Evolutionary conservation across 805 yeast genomes (phyloP).

Genomic region (Yarrowia porcina): DNA sequence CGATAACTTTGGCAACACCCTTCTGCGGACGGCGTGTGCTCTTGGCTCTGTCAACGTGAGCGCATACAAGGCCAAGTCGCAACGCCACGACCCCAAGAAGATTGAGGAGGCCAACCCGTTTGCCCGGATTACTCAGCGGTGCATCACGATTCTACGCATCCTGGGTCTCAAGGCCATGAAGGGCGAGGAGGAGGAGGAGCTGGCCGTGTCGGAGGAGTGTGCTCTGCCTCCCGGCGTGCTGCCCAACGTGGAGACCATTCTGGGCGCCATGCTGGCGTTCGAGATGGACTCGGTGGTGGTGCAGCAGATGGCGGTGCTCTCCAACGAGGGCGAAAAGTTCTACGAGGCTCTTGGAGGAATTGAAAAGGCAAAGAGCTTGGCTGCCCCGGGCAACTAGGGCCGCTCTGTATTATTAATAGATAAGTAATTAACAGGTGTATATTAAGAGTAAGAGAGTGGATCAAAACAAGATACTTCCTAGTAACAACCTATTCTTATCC

Average conservation of each 20-base stretch:
- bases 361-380: slow-evolving; percentile 21
- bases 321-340: slow-evolving; percentile 34
- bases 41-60: slow-evolving; percentile 40
- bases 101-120: slow-evolving; percentile 37
- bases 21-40: slow-evolving; percentile 41
- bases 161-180: slow-evolving; percentile 38
- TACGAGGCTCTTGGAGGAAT: slow-evolving; percentile 19
- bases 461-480: too few species aligned
- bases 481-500: too few species aligned
- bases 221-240: slow-evolving; percentile 37
- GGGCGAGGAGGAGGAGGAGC: slow-evolving; percentile 13
- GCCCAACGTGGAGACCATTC: slow-evolving; percentile 41
- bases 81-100: slow-evolving; percentile 14
- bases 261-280: slow-evolving; percentile 42
- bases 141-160: slow-evolving; percentile 38
- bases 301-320: slow-evolving; percentile 38
- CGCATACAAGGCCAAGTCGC: slow-evolving; percentile 27
- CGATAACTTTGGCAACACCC: slow-evolving; percentile 41
- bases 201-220: neutral
- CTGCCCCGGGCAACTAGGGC: slow-evolving; percentile 14
- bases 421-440: slow-evolving; percentile 4
- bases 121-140: slow-evolving; percentile 40
- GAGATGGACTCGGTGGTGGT: slow-evolving; percentile 43
- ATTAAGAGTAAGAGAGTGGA: neutral
- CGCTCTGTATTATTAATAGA: slow-evolving; percentile 22